Evolutionary conservation across 306 rosid species (phyloP), one percentile per base, ranked within the genome.

Genomic region (Trifolium subterraneum): DNA sequence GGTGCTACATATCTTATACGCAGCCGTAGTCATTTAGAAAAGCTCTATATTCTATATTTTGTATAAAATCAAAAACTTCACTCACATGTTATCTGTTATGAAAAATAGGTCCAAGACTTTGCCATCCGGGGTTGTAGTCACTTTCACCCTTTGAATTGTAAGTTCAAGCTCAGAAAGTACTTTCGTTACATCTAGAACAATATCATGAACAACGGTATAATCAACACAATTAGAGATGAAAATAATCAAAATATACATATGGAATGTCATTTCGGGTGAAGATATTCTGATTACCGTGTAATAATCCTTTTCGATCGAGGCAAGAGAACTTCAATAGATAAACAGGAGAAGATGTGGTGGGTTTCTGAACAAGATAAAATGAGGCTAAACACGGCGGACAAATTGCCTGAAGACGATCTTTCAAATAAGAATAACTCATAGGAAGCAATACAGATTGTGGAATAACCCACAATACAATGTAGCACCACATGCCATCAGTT

Each of bases 401-500:
- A 47, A 81, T 76, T 5, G 85, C 87, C 39, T 38, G 83, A 31
- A 91, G 90, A 55, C 85, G 86, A 15, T 86, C 85, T 84, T 84
- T 88, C 61, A 91, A 83, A 72, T 70, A 81, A 51, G 87, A 79
- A 81, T 78, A 86, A 78, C 52, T 83, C 72, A 83, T 77, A 5
- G 65, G 66, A 18, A 82, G 75, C 68, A 84, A 74, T 31, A 73
- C 64, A 25, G 82, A 69, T 74, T 71, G 80, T 60, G 93, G 91
- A 80, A 81, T 75, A 4, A 87, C 87, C 97, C 91, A 89, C 59
- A 91, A 74, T 52, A 91, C 84, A 50, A 89, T n/a, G 81, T 86
- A 91, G 85, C 93, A 91, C 97, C 97, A 91, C 72, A 82, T 72
- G 19, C 97, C 93, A 83, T 86, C 95, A 22, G 95, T 91, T 20